Percentiles rank a stretch among this genome's conserved stretches.
Evolutionary conservation across 164 flowering plant species (phyloP).

Genomic region (Liquidambar formosana): DNA sequence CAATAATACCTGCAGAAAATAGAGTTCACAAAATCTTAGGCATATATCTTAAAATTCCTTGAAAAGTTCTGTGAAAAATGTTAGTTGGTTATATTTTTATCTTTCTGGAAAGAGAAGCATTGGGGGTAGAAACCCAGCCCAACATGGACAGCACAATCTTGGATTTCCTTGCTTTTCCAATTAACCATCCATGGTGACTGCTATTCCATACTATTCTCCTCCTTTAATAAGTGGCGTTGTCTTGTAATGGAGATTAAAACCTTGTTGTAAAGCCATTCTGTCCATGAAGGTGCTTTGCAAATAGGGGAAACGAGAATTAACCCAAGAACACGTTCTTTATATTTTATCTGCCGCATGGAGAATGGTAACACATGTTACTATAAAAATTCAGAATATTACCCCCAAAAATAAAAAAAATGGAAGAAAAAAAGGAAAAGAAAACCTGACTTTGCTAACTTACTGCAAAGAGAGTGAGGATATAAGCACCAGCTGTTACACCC

Average conservation of each 20-base stretch:
- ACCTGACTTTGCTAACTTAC: conserved; percentile 38
- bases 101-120: too few relatives aligned
- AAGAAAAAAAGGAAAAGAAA: too few relatives aligned
- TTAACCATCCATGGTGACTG: neutral
- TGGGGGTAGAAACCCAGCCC: too few relatives aligned
- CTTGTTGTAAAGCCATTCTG: conserved; percentile 80
- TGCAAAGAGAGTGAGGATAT: conserved; percentile 68
- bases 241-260: conserved; percentile 25
- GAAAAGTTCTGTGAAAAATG: too few relatives aligned
- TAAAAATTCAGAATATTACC: conserved; percentile 4
- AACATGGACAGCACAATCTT: too few relatives aligned
- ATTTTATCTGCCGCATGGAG: conserved; percentile 44
- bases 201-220: neutral
- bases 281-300: conserved; percentile 76
- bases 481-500: conserved; percentile 86
- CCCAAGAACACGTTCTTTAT: conserved; percentile 67
- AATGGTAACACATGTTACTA: neutral
- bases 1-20: conserved; percentile 43
- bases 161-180: neutral
- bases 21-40: neutral
- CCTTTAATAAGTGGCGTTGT: neutral
- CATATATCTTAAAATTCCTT: too few relatives aligned
- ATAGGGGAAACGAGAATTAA: conserved; percentile 74
- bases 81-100: too few relatives aligned
- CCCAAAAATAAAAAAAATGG: neutral